These are phyloP conservation scores for Evernia prunastri DNA, from an alignment of 495 filamentous ascomycete species.

Conservation along the genomic window DNA sequence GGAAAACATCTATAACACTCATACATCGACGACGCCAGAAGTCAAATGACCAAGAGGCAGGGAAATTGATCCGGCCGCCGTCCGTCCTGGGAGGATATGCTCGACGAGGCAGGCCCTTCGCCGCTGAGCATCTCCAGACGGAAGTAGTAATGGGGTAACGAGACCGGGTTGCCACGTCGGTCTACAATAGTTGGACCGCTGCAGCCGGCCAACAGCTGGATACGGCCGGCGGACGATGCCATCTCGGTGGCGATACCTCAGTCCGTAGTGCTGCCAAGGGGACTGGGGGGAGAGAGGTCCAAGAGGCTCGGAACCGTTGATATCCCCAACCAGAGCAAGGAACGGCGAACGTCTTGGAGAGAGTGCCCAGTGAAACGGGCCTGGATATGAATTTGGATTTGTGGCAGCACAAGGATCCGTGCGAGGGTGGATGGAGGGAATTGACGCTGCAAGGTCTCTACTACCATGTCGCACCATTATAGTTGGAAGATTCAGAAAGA, in stretches of 20 bases:
- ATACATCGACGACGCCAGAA: background rate
- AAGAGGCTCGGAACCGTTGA: background rate
- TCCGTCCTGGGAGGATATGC: background rate
- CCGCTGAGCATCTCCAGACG: background rate
- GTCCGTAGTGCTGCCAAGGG: background rate
- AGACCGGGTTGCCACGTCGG: background rate
- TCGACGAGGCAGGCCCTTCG: background rate
- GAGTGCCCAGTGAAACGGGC: background rate
- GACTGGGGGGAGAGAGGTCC: no score
- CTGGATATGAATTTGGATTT: background rate
- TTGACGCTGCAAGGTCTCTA: background rate
- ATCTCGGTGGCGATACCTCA: background rate
- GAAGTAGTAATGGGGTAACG: background rate
- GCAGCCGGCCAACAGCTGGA: background rate
- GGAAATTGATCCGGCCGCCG: background rate
- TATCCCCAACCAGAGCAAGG: background rate
- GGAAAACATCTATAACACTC: no score
- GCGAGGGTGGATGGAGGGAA: background rate
- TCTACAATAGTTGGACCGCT: background rate
- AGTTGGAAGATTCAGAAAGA: background rate
- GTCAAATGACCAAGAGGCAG: background rate
- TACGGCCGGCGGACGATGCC: background rate
- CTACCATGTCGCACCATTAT: background rate
- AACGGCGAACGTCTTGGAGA: background rate
- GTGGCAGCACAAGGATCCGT: background rate